Evolutionary conservation across 2,329 filamentous ascomycete genomes (phyloP).

Genomic region (Pseudocercospora musae): DNA sequence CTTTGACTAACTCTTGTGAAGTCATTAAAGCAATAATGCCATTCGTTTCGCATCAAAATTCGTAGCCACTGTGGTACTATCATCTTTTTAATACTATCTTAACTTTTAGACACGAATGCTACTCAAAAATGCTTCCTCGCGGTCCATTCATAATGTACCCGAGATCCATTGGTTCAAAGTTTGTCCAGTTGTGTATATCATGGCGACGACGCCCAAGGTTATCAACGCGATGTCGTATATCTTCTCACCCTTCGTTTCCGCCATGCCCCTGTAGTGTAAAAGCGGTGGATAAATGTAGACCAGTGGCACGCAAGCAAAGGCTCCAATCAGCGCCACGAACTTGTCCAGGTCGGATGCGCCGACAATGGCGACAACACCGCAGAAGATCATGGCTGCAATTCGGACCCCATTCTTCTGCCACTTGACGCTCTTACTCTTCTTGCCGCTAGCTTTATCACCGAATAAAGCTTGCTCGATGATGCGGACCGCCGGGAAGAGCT

Average conservation of each 20-base stretch:
- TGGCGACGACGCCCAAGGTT: slow-evolving; percentile 60
- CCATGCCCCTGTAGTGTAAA: slow-evolving; percentile 66
- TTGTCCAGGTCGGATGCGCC: slow-evolving; percentile 69
- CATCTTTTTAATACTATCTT: neutral
- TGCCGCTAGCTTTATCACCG: slow-evolving; percentile 62
- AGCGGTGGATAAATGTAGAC: slow-evolving; percentile 75
- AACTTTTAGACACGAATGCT: neutral
- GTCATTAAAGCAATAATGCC: neutral
- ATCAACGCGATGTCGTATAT: slow-evolving; percentile 61
- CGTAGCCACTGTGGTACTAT: neutral
- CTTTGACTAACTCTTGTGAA: neutral
- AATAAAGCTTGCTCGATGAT: slow-evolving; percentile 69
- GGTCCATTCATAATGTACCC: slow-evolving; percentile 10
- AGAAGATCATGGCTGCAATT: slow-evolving; percentile 54
- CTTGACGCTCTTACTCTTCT: slow-evolving; percentile 62
- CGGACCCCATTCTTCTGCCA: slow-evolving; percentile 74
- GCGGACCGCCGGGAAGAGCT: slow-evolving; percentile 69
- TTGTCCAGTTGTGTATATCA: slow-evolving; percentile 68
- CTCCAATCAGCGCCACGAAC: slow-evolving; percentile 71
- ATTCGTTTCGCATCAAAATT: neutral
- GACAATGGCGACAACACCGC: slow-evolving; percentile 59
- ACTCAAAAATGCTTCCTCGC: neutral
- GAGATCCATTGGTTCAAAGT: slow-evolving; percentile 40
- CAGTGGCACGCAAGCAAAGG: slow-evolving; percentile 69
- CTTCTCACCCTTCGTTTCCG: slow-evolving; percentile 55